phyloP scores from a whole-genome alignment of 176 grass and related monocot species.

The Alloteropsis semialata region DNA sequence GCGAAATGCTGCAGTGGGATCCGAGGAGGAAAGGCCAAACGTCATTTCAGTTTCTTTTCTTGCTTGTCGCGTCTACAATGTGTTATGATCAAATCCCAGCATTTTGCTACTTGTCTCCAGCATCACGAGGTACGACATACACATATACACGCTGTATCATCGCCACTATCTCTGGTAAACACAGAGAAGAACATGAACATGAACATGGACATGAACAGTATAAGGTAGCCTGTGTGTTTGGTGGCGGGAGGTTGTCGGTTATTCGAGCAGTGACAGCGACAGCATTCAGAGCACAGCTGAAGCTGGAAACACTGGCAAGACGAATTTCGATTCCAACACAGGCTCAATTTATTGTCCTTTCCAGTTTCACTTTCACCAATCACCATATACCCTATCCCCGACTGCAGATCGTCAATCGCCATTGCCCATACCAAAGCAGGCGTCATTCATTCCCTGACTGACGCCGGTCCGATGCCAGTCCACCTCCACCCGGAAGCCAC shows the following conservation, averaged over 20 bases:
- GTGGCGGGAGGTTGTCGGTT: background rate
- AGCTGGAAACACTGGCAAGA: background rate
- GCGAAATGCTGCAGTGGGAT: slow-evolving; percentile 14
- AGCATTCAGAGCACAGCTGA: background rate
- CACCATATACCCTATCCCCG: background rate
- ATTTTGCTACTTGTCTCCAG: background rate
- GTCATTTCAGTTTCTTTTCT: background rate
- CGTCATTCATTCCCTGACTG: background rate
- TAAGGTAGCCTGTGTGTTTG: background rate
- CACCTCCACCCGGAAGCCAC: background rate
- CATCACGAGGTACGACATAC: background rate
- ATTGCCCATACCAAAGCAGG: no score
- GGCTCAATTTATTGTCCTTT: no score
- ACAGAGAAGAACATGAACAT: background rate
- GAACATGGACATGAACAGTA: background rate
- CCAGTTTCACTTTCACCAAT: background rate
- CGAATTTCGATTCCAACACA: no score
- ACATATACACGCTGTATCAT: background rate
- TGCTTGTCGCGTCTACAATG: background rate
- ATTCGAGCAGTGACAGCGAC: background rate
- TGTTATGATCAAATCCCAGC: slow-evolving; percentile 3
- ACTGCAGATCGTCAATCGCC: no score
- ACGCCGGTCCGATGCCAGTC: background rate
- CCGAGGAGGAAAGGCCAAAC: slow-evolving; percentile 22
- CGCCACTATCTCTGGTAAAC: background rate